phyloP scores from a whole-genome alignment of 1,284 basidiomycete species.

The Apiotrichum siamense region DNA sequence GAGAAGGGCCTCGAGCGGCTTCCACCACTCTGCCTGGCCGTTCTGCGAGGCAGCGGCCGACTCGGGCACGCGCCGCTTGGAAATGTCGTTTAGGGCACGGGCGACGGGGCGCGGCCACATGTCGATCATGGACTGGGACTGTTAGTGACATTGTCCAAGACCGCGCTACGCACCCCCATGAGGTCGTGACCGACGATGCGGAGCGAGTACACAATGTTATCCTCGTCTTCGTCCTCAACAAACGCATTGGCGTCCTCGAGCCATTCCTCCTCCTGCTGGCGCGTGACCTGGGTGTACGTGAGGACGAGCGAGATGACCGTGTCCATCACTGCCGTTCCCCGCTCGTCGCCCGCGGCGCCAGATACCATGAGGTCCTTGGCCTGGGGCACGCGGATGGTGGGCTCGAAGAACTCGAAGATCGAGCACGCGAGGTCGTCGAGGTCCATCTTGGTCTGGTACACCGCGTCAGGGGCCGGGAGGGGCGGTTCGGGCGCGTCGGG shows the following conservation, averaged over 20 bases:
- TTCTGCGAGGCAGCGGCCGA: conserved; percentile 27
- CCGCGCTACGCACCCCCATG: conserved; percentile 56
- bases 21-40: conserved; percentile 58
- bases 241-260: conserved; percentile 81
- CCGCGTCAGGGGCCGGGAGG: conserved; percentile 60
- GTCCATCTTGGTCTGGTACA: conserved; percentile 61
- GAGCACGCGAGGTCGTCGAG: conserved; percentile 63
- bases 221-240: conserved; percentile 90
- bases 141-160: too few relatives aligned
- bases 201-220: conserved; percentile 72
- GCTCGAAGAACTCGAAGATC: conserved; percentile 74
- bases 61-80: conserved; percentile 50
- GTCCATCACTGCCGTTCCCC: conserved; percentile 51
- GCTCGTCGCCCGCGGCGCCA: conserved; percentile 23
- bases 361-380: conserved; percentile 18
- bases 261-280: conserved; percentile 80
- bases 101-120: conserved; percentile 58
- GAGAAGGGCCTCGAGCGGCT: conserved; percentile 74
- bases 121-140: conserved; percentile 65
- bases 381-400: conserved; percentile 50
- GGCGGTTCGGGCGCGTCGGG: conserved; percentile 51
- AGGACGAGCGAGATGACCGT: conserved; percentile 60
- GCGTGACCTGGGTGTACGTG: conserved; percentile 77
- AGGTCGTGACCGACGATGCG: conserved; percentile 80
- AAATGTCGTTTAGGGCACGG: conserved; percentile 55